Evolutionary conservation across 345 rosid genomes (phyloP).

Genomic region (Melaleuca quinquenervia): DNA sequence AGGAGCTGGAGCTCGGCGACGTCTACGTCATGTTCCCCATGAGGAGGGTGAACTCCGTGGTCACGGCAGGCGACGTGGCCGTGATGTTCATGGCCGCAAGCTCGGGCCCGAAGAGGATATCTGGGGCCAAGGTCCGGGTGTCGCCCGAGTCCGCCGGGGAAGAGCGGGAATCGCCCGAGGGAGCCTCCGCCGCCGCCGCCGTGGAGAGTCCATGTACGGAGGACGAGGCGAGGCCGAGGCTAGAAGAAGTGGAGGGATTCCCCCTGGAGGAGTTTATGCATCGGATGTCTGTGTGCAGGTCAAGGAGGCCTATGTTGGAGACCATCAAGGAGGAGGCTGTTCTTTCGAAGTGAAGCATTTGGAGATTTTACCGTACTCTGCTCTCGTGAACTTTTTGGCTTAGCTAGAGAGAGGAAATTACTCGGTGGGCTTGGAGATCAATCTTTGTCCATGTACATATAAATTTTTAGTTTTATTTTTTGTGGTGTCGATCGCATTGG

Average conservation of each 20-base stretch:
- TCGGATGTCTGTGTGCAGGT: slow-evolving; percentile 29
- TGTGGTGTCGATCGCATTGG: neutral
- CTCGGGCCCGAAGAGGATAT: slow-evolving; percentile 22
- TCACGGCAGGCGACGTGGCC: slow-evolving; percentile 46
- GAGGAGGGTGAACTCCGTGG: slow-evolving; percentile 33
- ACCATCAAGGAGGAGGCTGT: slow-evolving; percentile 44
- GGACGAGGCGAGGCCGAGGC: slow-evolving; percentile 4
- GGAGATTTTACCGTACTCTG: neutral
- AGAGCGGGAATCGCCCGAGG: neutral
- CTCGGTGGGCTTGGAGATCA: neutral
- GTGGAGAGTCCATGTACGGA: neutral
- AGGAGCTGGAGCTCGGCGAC: slow-evolving; percentile 44
- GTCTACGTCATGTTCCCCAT: slow-evolving; percentile 58
- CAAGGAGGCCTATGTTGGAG: slow-evolving; percentile 49
- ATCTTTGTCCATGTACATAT: neutral
- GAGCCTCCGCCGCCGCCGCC: neutral
- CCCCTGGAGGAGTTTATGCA: slow-evolving; percentile 15
- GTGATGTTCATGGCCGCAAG: slow-evolving; percentile 37
- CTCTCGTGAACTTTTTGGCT: neutral
- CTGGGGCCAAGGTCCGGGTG: slow-evolving; percentile 11
- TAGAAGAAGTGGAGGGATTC: slow-evolving; percentile 20
- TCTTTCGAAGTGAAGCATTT: slow-evolving; percentile 9
- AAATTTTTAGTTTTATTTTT: neutral
- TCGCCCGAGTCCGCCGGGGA: slow-evolving; percentile 2
- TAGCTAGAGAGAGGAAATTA: neutral